Conservation (phyloP, 345 rosid genomes). For the Durio zibethinus region DNA sequence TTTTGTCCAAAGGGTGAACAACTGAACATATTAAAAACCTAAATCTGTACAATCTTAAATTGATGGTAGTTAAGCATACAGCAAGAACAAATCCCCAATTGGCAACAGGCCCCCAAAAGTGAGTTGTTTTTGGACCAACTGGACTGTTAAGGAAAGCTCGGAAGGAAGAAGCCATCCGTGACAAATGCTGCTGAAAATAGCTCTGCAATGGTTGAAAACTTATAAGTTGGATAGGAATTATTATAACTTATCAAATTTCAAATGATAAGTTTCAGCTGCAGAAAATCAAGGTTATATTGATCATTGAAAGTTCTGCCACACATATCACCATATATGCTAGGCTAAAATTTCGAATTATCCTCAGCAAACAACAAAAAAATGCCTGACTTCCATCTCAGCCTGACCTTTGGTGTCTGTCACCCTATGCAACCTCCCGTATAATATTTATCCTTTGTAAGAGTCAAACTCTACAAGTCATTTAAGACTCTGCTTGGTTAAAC, state of each 20-base stretch:
- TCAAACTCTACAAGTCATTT: neutral
- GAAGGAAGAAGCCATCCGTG: conserved; percentile 66
- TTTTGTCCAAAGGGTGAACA: neutral
- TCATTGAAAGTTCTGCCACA: neutral
- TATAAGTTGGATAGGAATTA: neutral
- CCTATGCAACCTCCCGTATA: neutral
- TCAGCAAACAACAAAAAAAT: neutral
- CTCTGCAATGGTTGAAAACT: neutral
- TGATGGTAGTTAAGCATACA: conserved; percentile 39
- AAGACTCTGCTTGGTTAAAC: neutral
- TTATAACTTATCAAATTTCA: neutral
- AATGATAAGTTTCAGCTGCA: neutral
- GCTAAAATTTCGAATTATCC: neutral
- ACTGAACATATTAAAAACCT: neutral
- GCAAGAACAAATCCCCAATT: conserved; percentile 86
- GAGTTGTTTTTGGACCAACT: conserved; percentile 80
- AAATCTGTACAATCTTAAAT: neutral
- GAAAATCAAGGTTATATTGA: neutral
- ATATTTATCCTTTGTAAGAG: neutral
- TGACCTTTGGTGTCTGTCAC: neutral
- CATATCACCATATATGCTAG: neutral
- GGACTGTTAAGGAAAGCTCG: conserved; percentile 78
- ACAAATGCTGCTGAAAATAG: neutral
- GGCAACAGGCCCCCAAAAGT: conserved; percentile 89
- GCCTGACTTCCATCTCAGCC: neutral